These are phyloP conservation scores for Testicularia cyperi DNA, from an alignment of 1,284 basidiomycete species.

Conservation along the genomic window DNA sequence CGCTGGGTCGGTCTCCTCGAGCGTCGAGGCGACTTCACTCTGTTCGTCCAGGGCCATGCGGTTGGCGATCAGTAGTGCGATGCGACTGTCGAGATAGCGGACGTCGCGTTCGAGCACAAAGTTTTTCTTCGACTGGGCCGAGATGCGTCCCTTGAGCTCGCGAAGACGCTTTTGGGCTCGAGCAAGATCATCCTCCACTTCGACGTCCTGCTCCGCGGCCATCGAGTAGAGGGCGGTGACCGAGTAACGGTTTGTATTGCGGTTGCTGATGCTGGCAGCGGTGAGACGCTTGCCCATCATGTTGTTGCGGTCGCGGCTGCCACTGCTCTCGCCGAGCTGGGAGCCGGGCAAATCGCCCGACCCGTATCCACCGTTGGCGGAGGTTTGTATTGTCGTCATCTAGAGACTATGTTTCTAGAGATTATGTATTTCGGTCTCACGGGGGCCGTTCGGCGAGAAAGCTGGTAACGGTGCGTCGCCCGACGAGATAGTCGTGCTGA, in stretches of 20 bases:
- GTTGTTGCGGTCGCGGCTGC: constrained; percentile 29
- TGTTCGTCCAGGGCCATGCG: constrained; percentile 95
- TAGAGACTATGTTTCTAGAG: too few relatives aligned
- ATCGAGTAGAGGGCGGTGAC: constrained; percentile 95
- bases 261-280: constrained; percentile 38
- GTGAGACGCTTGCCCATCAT: constrained; percentile 38
- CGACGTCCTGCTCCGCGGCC: constrained; percentile 97
- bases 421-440: too few relatives aligned
- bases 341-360: constrained; percentile 2
- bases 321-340: constrained; percentile 22
- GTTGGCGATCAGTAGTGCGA: constrained; percentile 96
- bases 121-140: constrained; percentile 98
- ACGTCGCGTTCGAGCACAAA: constrained; percentile 98
- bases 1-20: constrained; percentile 82
- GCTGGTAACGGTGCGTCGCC: too few relatives aligned
- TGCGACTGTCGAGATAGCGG: constrained; percentile 94
- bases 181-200: constrained; percentile 95
- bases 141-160: constrained; percentile 95
- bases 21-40: constrained; percentile 61
- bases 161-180: constrained; percentile 91
- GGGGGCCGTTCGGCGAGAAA: too few relatives aligned
- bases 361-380: constrained; percentile 8
- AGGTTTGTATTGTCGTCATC: constrained; percentile 33
- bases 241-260: constrained; percentile 94
- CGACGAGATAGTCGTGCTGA: too few relatives aligned